Percentiles rank a stretch among this genome's conserved stretches.
Conservation (phyloP, 2,329 filamentous ascomycete genomes). For the Aaosphaeria arxii region DNA sequence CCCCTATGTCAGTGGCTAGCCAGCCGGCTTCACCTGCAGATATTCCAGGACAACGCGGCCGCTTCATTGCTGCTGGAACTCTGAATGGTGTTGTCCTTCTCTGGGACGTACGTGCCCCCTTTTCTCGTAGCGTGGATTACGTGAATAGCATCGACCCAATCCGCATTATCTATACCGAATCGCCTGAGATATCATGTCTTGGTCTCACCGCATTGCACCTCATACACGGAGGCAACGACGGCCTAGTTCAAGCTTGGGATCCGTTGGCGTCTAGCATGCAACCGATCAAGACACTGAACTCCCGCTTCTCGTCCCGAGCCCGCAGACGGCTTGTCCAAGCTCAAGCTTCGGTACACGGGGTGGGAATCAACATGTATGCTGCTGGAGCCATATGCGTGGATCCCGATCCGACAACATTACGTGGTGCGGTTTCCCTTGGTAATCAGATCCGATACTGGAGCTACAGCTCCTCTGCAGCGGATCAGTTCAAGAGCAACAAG, state of each 20-base stretch:
- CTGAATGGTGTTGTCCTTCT: conserved; percentile 71
- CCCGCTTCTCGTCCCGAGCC: conserved; percentile 76
- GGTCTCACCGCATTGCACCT: conserved; percentile 83
- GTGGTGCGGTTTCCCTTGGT: conserved; percentile 84
- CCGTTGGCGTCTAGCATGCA: conserved; percentile 76
- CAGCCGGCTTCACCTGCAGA: conserved; percentile 51
- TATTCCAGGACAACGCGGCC: conserved; percentile 79
- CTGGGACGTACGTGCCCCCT: conserved; percentile 76
- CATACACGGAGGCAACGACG: conserved; percentile 91
- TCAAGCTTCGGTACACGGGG: conserved; percentile 63
- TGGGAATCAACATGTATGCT: conserved; percentile 74
- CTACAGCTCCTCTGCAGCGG: conserved; percentile 77
- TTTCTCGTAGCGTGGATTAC: conserved; percentile 53
- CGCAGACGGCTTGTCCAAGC: conserved; percentile 71
- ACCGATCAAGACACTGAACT: conserved; percentile 83
- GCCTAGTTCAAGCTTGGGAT: conserved; percentile 95
- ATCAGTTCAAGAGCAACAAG: conserved; percentile 73
- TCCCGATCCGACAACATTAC: conserved; percentile 78
- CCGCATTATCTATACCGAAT: conserved; percentile 85
- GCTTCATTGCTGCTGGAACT: conserved; percentile 79
- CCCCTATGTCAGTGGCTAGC: conserved; percentile 50
- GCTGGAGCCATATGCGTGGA: conserved; percentile 84
- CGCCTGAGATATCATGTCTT: conserved; percentile 78
- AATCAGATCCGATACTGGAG: conserved; percentile 90
- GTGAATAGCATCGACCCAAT: conserved; percentile 65